Evolutionary conservation across 2,329 filamentous ascomycete genomes (phyloP).

Genomic region (Nothophoma quercina): DNA sequence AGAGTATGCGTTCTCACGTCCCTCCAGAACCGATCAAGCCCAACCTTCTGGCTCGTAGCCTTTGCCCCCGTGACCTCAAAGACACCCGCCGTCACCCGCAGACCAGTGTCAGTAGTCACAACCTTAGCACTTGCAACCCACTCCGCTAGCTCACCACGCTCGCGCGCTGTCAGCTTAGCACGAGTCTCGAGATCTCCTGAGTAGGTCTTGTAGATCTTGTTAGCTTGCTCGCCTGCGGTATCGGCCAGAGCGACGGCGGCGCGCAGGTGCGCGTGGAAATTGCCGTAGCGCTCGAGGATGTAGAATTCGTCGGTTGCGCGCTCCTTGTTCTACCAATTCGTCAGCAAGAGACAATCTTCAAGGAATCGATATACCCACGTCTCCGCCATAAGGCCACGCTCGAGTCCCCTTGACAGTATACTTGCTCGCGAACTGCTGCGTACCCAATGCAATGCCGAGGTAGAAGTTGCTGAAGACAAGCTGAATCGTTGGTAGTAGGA

Average conservation of each 20-base stretch:
- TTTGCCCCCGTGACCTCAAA: slow-evolving; percentile 71
- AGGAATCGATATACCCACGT: slow-evolving; percentile 40
- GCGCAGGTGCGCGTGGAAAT: slow-evolving; percentile 67
- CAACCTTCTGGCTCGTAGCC: slow-evolving; percentile 65
- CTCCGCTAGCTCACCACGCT: slow-evolving; percentile 68
- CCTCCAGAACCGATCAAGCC: slow-evolving; percentile 71
- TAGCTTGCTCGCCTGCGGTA: slow-evolving; percentile 60
- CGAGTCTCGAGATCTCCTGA: slow-evolving; percentile 44
- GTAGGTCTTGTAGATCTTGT: slow-evolving; percentile 57
- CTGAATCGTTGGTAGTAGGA: slow-evolving; percentile 70
- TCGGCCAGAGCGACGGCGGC: slow-evolving; percentile 68
- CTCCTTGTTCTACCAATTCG: slow-evolving; percentile 57
- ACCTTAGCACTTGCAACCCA: slow-evolving; percentile 70
- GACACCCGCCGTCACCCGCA: slow-evolving; percentile 66
- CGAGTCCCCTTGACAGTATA: slow-evolving; percentile 67
- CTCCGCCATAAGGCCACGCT: slow-evolving; percentile 70
- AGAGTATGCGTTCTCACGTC: slow-evolving; percentile 71
- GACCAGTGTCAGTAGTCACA: slow-evolving; percentile 66
- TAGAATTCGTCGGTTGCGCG: slow-evolving; percentile 70
- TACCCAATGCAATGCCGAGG: slow-evolving; percentile 67
- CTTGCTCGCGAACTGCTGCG: slow-evolving; percentile 61
- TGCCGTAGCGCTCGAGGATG: slow-evolving; percentile 70
- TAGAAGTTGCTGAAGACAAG: slow-evolving; percentile 73
- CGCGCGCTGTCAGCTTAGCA: slow-evolving; percentile 56
- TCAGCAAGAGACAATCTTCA: slow-evolving; percentile 2